phyloP scores from a whole-genome alignment of 805 yeast genomes.

The Sugiyamaella americana region DNA sequence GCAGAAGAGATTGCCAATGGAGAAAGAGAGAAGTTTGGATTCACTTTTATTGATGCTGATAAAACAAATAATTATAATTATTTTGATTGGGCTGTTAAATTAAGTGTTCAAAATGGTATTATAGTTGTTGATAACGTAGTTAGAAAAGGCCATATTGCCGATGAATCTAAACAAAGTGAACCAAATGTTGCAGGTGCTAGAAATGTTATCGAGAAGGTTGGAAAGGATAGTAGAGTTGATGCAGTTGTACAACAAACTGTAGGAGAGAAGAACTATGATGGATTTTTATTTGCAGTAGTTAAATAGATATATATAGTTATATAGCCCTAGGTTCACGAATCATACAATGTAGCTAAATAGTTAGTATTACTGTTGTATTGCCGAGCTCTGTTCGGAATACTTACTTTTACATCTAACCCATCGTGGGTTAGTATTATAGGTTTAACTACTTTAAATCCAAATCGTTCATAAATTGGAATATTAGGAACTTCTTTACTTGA shows the following conservation, averaged over 20 bases:
- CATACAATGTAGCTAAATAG: not conserved
- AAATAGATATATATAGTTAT: constrained; percentile 3
- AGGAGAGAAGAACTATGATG: constrained; percentile 13
- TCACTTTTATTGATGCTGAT: constrained; percentile 17
- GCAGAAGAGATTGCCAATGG: constrained; percentile 1
- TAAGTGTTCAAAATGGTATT: constrained; percentile 7
- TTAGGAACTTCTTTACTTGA: constrained; percentile 8
- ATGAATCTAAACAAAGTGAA: not conserved
- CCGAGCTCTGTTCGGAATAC: not conserved
- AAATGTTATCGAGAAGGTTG: constrained; percentile 7
- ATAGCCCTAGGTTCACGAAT: not conserved
- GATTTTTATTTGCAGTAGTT: constrained; percentile 14
- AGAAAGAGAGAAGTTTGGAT: constrained; percentile 6
- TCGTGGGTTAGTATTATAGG: not conserved
- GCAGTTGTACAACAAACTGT: constrained; percentile 16
- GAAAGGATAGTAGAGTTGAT: constrained; percentile 9
- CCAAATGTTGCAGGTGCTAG: constrained; percentile 7
- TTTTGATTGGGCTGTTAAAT: constrained; percentile 15
- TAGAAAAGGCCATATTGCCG: constrained; percentile 9
- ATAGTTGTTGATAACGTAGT: constrained; percentile 15
- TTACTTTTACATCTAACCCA: not conserved
- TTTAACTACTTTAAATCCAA: constrained; percentile 4
- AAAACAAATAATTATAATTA: constrained; percentile 12
- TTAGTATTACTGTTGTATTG: not conserved
- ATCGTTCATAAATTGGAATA: constrained; percentile 6